Conservation (phyloP, 2,329 filamentous ascomycete species). For the Ceratocystis papillata region DNA sequence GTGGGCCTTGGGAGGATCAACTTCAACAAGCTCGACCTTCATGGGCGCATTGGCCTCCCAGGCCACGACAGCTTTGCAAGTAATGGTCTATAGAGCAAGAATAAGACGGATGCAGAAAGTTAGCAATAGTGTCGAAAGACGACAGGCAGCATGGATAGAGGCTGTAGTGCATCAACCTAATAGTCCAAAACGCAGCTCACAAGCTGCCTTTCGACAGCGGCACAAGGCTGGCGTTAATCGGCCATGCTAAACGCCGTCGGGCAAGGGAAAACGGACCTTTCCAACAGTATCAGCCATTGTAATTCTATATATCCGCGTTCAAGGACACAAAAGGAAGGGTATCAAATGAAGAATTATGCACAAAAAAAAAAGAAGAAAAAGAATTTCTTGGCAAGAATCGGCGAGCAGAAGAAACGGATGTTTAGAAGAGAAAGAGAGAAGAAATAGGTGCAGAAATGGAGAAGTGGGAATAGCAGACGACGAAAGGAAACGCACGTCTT, state of each 20-base stretch:
- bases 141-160: too few species aligned
- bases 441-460: neutral
- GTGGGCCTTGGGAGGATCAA: slow-evolving; percentile 74
- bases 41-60: slow-evolving; percentile 93
- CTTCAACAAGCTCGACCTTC: slow-evolving; percentile 83
- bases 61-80: slow-evolving; percentile 92
- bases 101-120: neutral
- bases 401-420: neutral
- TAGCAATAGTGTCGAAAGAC: neutral
- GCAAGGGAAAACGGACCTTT: slow-evolving; percentile 15
- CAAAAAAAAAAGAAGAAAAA: slow-evolving; percentile 8
- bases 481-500: neutral
- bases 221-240: neutral
- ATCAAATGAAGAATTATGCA: neutral
- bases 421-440: neutral
- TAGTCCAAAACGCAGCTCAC: too few species aligned
- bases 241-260: slow-evolving; percentile 9
- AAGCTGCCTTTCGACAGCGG: too few species aligned
- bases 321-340: neutral
- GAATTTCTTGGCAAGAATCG: neutral
- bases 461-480: neutral
- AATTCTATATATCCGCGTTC: neutral
- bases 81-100: slow-evolving; percentile 58
- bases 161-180: too few species aligned
- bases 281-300: slow-evolving; percentile 25